Evolutionary conservation across 805 yeast genomes (phyloP).

Genomic region (Ogataea pilisensis): DNA sequence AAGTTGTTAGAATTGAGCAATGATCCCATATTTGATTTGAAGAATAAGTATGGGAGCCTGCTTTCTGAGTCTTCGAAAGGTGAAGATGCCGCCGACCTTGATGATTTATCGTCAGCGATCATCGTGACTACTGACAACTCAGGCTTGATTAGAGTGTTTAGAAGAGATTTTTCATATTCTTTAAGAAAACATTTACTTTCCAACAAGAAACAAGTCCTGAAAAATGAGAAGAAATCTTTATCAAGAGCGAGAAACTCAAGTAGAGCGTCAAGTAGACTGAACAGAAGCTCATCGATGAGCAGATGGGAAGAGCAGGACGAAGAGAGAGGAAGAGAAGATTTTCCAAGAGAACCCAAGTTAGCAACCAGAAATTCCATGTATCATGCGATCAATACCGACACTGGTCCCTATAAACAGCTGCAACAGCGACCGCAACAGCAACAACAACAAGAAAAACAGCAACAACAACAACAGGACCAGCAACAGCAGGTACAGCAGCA

Average conservation of each 20-base stretch:
- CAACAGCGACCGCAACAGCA: background rate
- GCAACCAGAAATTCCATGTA: conserved; percentile 9
- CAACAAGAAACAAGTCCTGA: conserved; percentile 11
- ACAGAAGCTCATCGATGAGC: conserved; percentile 3
- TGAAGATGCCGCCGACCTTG: conserved; percentile 27
- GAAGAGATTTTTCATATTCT: conserved; percentile 68
- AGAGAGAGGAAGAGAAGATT: conserved; percentile 12
- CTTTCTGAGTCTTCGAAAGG: conserved; percentile 7
- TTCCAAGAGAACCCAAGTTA: conserved; percentile 2
- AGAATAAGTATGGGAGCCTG: conserved; percentile 13
- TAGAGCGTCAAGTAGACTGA: conserved; percentile 11
- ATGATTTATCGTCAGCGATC: conserved; percentile 38
- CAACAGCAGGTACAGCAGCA: no score
- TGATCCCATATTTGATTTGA: conserved; percentile 72
- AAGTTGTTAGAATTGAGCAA: conserved; percentile 66
- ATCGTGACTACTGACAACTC: conserved; percentile 72
- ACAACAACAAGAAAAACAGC: background rate
- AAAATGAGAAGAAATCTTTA: conserved; percentile 10
- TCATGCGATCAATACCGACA: background rate
- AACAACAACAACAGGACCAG: background rate
- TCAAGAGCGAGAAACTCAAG: conserved; percentile 16
- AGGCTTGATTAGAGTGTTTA: conserved; percentile 71
- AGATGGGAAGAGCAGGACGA: background rate
- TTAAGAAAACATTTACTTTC: conserved; percentile 30
- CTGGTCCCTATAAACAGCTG: background rate